Base-by-base conservation (phyloP, 192 early-diverging fungal species). In the Podila clonocystis region DNA sequence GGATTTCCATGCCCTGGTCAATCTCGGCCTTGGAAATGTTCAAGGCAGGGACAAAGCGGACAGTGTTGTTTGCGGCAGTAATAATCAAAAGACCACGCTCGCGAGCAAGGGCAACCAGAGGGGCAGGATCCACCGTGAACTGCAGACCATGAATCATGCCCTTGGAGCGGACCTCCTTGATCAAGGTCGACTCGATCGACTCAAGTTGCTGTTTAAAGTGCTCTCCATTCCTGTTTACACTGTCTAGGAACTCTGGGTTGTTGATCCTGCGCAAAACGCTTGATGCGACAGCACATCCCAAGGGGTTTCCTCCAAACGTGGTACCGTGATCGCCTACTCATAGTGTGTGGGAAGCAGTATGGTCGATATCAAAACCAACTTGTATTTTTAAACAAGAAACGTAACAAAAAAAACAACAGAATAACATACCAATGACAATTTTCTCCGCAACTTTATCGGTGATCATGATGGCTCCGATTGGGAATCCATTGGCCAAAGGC, bases 401-500 rank as follows among this genome's bases (percentile, higher is more conserved):
- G 38, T 15, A 59, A 36, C 19, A 24, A 38, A 0, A 28, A 29
- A 11, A 60, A 17, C 38, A 60, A 31, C 31, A 33, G 2, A 59
- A 15, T 2, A 29, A 11, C 74, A 68, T 84, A 87, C 89, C 94
- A 20, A 93, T 87, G 29, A 90, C 90, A 84, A 99, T 93, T 52
- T 91, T 72, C n/a, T 89, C 87, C 7, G 96, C 96, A 24, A 98
- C 94, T 67, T 86, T 83, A 64, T 91, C 84, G 64, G 89, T 89
- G 61, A 94, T 88, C 73, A 98, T 74, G 64, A 94, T 90, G n/a
- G 97, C 96, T 65, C 98, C 98, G 72, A 99, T 96, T 17, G 98
- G 98, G 38, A 98, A 82, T 63, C 98, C 98, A 83, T 97, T 98
- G 41, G 96, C 98, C 57, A 99, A 87, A 31, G 98, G 98, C 83